Conservation (phyloP, 768 basidiomycete genomes). For the Termitomyces sp. region DNA sequence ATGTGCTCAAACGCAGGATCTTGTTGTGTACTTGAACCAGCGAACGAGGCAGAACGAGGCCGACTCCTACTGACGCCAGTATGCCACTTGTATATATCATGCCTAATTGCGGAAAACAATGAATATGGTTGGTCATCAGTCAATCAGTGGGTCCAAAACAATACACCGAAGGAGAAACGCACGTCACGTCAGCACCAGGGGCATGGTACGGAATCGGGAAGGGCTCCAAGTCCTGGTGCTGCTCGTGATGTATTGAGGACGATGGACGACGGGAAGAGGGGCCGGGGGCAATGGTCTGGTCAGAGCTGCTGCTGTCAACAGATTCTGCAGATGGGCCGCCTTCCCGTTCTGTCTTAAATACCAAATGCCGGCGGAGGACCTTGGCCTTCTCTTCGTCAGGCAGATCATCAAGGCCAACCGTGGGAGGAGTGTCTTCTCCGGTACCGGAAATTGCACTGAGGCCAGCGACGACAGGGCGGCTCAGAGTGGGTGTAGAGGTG, state of each 20-base stretch:
- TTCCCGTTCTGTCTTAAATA: slow-evolving; percentile 65
- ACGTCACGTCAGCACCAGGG: slow-evolving; percentile 91
- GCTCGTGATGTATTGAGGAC: slow-evolving; percentile 18
- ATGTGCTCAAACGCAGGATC: slow-evolving; percentile 89
- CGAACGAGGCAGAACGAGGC: slow-evolving; percentile 66
- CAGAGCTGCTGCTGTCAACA: slow-evolving; percentile 18
- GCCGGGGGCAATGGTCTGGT: slow-evolving; percentile 22
- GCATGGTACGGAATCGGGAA: slow-evolving; percentile 90
- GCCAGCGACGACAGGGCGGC: slow-evolving; percentile 23
- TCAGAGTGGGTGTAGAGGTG: slow-evolving; percentile 1
- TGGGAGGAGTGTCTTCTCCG: slow-evolving; percentile 23
- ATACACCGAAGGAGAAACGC: slow-evolving; percentile 29
- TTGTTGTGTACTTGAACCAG: slow-evolving; percentile 45
- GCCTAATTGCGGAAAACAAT: slow-evolving; percentile 35
- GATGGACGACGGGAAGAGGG: slow-evolving; percentile 23
- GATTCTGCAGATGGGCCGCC: slow-evolving; percentile 19
- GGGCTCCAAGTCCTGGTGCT: slow-evolving; percentile 51
- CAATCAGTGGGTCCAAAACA: background rate
- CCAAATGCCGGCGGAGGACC: slow-evolving; percentile 76
- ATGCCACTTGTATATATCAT: slow-evolving; percentile 96
- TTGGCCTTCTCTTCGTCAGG: slow-evolving; percentile 82
- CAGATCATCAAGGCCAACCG: slow-evolving; percentile 49
- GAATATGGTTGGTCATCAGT: background rate
- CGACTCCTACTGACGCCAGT: slow-evolving; percentile 62
- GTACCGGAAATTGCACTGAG: slow-evolving; percentile 24